Percentiles rank a stretch among this genome's conserved stretches.
These are phyloP conservation scores for Vigna reflexopilosa DNA, from an alignment of 306 rosid genomes.

Conservation along the genomic window DNA sequence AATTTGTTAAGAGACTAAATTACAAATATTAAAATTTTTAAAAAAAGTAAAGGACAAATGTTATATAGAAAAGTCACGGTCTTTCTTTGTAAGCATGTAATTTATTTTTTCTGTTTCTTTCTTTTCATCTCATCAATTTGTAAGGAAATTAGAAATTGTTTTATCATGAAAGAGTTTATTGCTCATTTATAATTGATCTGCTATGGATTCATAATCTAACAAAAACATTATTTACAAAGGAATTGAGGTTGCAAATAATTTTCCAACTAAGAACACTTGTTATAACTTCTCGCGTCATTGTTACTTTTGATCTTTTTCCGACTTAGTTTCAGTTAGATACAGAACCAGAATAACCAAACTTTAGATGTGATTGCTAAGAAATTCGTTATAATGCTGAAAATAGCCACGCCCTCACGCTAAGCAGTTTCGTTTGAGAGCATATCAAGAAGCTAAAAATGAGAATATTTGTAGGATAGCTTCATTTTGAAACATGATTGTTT, in stretches of 20 bases:
- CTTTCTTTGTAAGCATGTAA: too few species aligned
- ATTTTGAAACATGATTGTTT: not conserved
- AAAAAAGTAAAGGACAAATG: too few species aligned
- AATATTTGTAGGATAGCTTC: not conserved
- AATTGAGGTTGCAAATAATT: not conserved
- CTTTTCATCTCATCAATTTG: too few species aligned
- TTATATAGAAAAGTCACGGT: too few species aligned
- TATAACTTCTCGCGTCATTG: not conserved
- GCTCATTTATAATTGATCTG: too few species aligned
- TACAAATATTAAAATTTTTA: too few species aligned
- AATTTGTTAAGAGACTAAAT: too few species aligned
- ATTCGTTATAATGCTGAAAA: constrained; percentile 7
- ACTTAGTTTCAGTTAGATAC: not conserved
- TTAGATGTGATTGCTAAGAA: not conserved
- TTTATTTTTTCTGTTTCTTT: too few species aligned
- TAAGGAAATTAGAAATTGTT: too few species aligned
- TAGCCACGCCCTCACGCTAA: not conserved
- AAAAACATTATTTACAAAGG: not conserved
- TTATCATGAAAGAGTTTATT: too few species aligned
- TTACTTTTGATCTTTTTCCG: not conserved
- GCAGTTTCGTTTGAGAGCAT: not conserved
- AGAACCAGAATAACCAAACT: not conserved
- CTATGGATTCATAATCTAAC: too few species aligned
- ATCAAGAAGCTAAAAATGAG: constrained; percentile 29
- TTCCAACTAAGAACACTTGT: not conserved